Conservation (phyloP, 2,329 filamentous ascomycete genomes). For the Ploettnerulaceae sp. region DNA sequence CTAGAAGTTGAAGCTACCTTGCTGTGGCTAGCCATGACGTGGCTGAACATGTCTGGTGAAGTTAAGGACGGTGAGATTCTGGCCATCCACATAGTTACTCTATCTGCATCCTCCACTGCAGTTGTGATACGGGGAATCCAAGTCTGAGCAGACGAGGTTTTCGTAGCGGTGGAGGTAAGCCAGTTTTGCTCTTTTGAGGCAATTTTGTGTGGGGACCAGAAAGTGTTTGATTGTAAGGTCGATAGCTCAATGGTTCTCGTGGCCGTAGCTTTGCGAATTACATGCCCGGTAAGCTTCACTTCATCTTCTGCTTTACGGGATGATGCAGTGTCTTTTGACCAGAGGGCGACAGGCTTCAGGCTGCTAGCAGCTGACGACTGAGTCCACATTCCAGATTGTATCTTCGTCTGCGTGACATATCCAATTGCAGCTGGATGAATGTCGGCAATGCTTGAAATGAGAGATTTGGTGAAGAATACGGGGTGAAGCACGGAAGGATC, state of each 20-base stretch:
- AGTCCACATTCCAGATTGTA: constrained; percentile 10
- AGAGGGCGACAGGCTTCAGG: constrained; percentile 1
- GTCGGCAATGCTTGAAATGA: constrained; percentile 11
- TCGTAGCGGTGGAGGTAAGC: not conserved
- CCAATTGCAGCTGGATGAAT: constrained; percentile 25
- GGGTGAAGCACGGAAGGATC: constrained; percentile 23
- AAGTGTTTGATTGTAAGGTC: constrained; percentile 7
- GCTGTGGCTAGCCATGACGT: constrained; percentile 10
- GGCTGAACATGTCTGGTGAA: constrained; percentile 19
- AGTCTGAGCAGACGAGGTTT: not conserved
- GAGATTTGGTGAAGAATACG: constrained; percentile 22
- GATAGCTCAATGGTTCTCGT: constrained; percentile 9
- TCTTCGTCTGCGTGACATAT: constrained; percentile 6
- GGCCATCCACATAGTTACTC: constrained; percentile 14
- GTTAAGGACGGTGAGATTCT: not conserved
- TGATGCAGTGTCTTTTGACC: constrained; percentile 9
- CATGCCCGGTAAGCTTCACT: not conserved
- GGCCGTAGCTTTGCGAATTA: constrained; percentile 9
- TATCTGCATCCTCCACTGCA: not conserved
- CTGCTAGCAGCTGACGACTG: not conserved
- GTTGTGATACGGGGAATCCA: constrained; percentile 8
- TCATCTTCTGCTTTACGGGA: not conserved
- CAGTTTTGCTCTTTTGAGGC: constrained; percentile 4
- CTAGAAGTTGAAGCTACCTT: constrained; percentile 8
- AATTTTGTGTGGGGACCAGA: constrained; percentile 11